Percentiles rank a stretch among this genome's conserved stretches.
Conservation (phyloP, 2,329 filamentous ascomycete species). For the Colletotrichum brevisporum region DNA sequence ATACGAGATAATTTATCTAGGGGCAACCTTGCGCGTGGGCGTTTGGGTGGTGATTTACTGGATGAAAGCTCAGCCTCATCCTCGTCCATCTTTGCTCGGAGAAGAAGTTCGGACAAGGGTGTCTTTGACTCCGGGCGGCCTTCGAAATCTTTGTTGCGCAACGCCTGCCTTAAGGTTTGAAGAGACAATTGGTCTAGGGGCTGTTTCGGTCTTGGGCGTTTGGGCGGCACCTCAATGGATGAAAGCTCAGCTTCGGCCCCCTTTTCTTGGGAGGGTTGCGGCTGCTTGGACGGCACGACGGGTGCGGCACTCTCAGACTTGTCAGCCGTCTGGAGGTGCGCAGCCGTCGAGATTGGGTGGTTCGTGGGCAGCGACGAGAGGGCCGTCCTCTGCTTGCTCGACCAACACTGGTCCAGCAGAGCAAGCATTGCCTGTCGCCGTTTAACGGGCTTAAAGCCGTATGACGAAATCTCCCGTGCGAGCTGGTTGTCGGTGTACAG, state of each 20-base stretch:
- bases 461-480: constrained; percentile 71
- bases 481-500: constrained; percentile 75
- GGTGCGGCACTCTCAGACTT: constrained; percentile 29
- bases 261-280: constrained; percentile 57
- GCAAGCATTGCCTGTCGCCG: constrained; percentile 78
- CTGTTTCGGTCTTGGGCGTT: constrained; percentile 50
- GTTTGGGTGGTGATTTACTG: constrained; percentile 52
- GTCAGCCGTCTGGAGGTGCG: constrained; percentile 9
- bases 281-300: constrained; percentile 42
- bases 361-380: constrained; percentile 44
- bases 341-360: constrained; percentile 26
- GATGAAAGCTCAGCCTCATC: constrained; percentile 5
- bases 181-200: no score
- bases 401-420: constrained; percentile 79
- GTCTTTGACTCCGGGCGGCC: no score
- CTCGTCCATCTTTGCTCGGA: background rate
- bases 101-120: no score
- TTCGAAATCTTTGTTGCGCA: no score
- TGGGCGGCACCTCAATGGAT: constrained; percentile 50
- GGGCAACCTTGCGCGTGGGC: constrained; percentile 46
- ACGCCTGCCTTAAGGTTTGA: no score
- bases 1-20: no score
- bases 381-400: constrained; percentile 61
- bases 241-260: constrained; percentile 14
- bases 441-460: constrained; percentile 81